A percentile compares a stretch with the other conserved stretches of the same genome.
phyloP scores from a whole-genome alignment of 345 rosid genomes.

The Dipteronia sinensis region DNA sequence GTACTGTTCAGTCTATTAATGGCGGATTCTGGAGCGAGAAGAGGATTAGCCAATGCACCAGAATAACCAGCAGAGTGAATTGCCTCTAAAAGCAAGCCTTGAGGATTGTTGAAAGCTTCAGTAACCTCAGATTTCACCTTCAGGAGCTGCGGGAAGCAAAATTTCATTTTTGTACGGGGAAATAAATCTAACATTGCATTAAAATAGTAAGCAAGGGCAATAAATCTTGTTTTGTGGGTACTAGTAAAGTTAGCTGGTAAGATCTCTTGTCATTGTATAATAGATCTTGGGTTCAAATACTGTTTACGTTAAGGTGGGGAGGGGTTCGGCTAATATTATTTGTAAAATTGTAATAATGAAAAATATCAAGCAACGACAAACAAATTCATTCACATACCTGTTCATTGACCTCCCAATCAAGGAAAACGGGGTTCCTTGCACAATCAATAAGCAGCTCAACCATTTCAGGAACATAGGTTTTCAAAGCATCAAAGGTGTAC shows the following conservation, averaged over 20 bases:
- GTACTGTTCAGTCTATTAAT: constrained; percentile 49
- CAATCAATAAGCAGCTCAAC: constrained; percentile 83
- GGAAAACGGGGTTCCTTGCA: constrained; percentile 88
- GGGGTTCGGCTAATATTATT: not conserved
- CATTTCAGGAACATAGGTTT: constrained; percentile 88
- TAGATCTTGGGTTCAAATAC: not conserved
- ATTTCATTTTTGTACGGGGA: not conserved
- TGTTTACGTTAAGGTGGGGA: not conserved
- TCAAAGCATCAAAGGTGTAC: constrained; percentile 89
- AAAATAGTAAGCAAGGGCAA: not conserved
- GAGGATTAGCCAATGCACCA: constrained; percentile 89
- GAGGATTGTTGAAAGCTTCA: constrained; percentile 71
- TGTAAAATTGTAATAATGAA: not conserved
- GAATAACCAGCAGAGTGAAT: constrained; percentile 83
- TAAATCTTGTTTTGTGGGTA: not conserved
- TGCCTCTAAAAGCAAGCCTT: constrained; percentile 76
- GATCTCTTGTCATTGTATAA: not conserved
- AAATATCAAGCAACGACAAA: not conserved
- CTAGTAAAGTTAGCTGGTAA: not conserved
- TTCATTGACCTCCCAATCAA: constrained; percentile 92
- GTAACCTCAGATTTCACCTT: constrained; percentile 70
- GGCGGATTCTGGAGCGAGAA: constrained; percentile 82
- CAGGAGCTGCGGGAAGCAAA: constrained; percentile 51
- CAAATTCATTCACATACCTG: constrained; percentile 45
- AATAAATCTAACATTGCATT: not conserved